Percentiles rank a stretch among this genome's conserved stretches.
Evolutionary conservation across 2,329 filamentous ascomycete species (phyloP).

Genomic region (Colletotrichum somersetense): DNA sequence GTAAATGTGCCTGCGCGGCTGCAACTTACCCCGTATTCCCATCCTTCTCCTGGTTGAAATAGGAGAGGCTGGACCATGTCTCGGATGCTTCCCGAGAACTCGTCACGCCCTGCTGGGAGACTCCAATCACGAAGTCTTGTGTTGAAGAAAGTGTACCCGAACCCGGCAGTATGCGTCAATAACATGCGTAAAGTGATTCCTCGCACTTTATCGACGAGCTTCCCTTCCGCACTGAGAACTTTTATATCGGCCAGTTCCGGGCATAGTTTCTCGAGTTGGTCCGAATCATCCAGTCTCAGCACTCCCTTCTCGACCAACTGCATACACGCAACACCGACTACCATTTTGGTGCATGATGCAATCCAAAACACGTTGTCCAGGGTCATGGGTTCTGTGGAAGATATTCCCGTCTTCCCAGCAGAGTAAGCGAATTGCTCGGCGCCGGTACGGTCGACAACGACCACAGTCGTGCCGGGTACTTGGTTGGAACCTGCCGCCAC

Average conservation of each 20-base stretch:
- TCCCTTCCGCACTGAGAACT: slow-evolving; percentile 57
- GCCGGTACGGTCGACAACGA: slow-evolving; percentile 62
- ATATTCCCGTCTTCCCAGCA: slow-evolving; percentile 60
- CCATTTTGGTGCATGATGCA: slow-evolving; percentile 69
- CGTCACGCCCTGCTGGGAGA: slow-evolving; percentile 65
- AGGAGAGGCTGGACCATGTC: slow-evolving; percentile 68
- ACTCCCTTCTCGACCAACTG: slow-evolving; percentile 67
- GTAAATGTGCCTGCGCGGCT: neutral
- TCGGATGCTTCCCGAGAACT: slow-evolving; percentile 66
- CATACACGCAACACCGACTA: slow-evolving; percentile 66
- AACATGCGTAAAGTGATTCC: slow-evolving; percentile 70
- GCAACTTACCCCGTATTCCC: slow-evolving; percentile 68
- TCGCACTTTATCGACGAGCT: slow-evolving; percentile 58
- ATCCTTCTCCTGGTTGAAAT: slow-evolving; percentile 72
- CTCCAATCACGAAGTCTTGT: slow-evolving; percentile 61
- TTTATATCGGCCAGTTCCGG: slow-evolving; percentile 63
- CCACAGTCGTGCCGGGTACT: slow-evolving; percentile 60
- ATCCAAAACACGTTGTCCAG: slow-evolving; percentile 72
- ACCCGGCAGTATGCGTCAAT: slow-evolving; percentile 67
- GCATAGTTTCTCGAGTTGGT: slow-evolving; percentile 59
- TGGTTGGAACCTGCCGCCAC: slow-evolving; percentile 52
- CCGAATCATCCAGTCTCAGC: slow-evolving; percentile 62
- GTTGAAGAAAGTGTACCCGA: slow-evolving; percentile 69
- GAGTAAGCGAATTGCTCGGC: slow-evolving; percentile 62
- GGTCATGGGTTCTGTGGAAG: slow-evolving; percentile 64